Percentiles rank a stretch among this genome's conserved stretches.
Evolutionary conservation across 2,329 filamentous ascomycete species (phyloP).

Genomic region (Pyrenochaeta sp.): DNA sequence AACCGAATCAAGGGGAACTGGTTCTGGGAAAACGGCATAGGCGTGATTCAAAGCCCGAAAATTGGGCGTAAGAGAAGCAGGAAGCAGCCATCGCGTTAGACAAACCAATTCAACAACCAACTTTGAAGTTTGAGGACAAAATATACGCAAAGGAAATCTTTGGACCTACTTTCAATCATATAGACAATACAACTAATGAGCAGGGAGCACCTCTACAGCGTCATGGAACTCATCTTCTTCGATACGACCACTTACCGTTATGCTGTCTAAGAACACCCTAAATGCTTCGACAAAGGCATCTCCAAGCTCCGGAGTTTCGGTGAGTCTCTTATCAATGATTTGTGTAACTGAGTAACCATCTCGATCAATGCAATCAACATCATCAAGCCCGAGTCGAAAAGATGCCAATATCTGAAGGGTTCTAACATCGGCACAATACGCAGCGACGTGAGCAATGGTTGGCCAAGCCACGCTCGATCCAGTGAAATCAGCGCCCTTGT

Average conservation of each 20-base stretch:
- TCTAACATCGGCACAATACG: not conserved
- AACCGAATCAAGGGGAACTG: conserved; percentile 11
- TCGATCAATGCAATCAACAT: not conserved
- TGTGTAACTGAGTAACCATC: not conserved
- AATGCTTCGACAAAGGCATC: not conserved
- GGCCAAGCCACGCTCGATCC: not conserved
- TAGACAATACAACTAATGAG: not conserved
- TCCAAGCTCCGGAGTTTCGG: not conserved
- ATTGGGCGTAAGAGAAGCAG: too few species aligned
- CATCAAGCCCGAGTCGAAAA: not conserved
- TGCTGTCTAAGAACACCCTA: not conserved
- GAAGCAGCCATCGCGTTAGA: too few species aligned
- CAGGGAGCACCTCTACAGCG: not conserved
- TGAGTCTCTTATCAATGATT: not conserved
- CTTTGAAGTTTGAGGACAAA: too few species aligned
- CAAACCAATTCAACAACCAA: too few species aligned
- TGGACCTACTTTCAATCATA: too few species aligned
- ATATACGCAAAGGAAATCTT: too few species aligned
- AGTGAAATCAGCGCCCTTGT: not conserved
- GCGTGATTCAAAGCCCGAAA: too few species aligned
- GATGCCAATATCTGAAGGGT: not conserved
- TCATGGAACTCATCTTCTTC: not conserved
- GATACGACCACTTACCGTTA: not conserved
- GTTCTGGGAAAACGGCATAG: too few species aligned
- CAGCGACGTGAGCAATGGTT: not conserved